phyloP scores from a whole-genome alignment of 2,329 filamentous ascomycete species.

The Epichloe typhina region DNA sequence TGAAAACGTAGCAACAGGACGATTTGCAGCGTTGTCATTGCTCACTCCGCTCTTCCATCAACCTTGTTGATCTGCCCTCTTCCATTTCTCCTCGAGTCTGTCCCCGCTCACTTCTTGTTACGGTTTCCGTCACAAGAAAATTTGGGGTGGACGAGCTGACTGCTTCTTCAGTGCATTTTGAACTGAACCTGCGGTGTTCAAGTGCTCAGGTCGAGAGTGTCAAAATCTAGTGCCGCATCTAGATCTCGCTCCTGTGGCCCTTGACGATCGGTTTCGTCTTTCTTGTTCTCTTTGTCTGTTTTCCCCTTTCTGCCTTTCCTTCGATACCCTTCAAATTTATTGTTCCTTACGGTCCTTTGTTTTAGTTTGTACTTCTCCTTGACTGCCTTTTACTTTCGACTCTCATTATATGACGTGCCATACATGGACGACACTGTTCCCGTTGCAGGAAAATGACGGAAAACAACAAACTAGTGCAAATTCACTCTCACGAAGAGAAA shows the following conservation, averaged over 20 bases:
- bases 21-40: too few relatives aligned
- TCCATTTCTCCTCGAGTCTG: neutral
- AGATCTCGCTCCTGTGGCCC: neutral
- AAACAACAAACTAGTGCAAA: conserved; percentile 20
- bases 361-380: neutral
- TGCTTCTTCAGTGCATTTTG: too few relatives aligned
- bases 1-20: too few relatives aligned
- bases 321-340: neutral
- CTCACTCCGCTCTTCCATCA: neutral
- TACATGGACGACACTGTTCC: neutral
- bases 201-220: neutral
- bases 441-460: conserved; percentile 27
- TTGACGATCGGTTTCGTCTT: neutral
- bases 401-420: neutral
- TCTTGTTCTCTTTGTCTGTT: neutral
- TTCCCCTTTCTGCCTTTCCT: neutral
- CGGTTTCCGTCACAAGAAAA: too few relatives aligned
- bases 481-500: conserved; percentile 30
- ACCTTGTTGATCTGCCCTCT: too few relatives aligned
- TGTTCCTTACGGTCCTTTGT: neutral
- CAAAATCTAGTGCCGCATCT: neutral
- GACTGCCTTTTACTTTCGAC: neutral
- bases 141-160: neutral
- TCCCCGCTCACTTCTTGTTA: neutral
- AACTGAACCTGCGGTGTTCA: too few relatives aligned